phyloP scores from a whole-genome alignment of 768 basidiomycete genomes.

The Tylopilus subfusipes region DNA sequence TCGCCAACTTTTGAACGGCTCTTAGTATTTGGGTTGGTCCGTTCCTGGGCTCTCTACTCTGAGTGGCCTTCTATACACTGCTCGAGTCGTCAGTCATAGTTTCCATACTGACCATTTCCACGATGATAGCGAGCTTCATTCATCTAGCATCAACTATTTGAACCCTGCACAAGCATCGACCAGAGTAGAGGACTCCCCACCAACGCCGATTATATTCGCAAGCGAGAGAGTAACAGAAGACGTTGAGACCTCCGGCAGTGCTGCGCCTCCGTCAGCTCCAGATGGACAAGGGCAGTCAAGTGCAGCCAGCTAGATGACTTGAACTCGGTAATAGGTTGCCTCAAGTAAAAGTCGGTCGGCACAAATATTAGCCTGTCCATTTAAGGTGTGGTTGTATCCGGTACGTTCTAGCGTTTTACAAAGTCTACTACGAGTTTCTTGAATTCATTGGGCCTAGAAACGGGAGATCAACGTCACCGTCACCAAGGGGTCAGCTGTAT shows the following conservation, averaged over 20 bases:
- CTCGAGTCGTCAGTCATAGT: conserved; percentile 46
- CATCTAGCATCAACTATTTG: conserved; percentile 24
- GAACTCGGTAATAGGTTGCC: no score
- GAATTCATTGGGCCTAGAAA: conserved; percentile 53
- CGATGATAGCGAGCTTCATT: background rate
- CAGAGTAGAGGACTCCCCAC: conserved; percentile 25
- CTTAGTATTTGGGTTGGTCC: conserved; percentile 72
- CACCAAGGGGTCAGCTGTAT: background rate
- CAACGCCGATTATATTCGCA: conserved; percentile 13
- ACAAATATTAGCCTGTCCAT: background rate
- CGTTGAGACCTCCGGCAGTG: no score
- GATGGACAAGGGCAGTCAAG: background rate
- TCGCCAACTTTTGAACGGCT: conserved; percentile 5
- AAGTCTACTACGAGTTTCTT: conserved; percentile 36
- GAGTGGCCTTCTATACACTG: conserved; percentile 50
- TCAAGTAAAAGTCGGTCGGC: no score
- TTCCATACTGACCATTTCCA: background rate
- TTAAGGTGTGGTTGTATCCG: background rate
- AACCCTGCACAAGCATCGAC: conserved; percentile 32
- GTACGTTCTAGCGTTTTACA: conserved; percentile 16
- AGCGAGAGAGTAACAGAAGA: background rate
- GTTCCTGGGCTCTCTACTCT: conserved; percentile 61
- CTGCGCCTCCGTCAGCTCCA: no score
- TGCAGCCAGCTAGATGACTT: background rate
- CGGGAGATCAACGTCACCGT: background rate